These are phyloP conservation scores for Lactarius sanguifluus DNA, from an alignment of 768 basidiomycete species.

Conservation along the genomic window DNA sequence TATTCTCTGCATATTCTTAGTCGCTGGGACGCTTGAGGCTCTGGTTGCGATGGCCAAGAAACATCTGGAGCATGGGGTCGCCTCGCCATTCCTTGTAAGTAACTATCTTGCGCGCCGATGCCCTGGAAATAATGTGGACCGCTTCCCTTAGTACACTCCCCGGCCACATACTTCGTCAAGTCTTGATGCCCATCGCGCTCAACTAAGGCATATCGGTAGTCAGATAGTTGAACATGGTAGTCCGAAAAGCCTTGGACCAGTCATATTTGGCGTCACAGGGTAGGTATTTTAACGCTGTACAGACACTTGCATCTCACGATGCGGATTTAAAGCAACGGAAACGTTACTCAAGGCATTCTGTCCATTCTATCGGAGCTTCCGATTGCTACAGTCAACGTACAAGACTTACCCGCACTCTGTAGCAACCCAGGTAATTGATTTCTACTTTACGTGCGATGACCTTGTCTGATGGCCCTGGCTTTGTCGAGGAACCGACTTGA, in stretches of 20 bases:
- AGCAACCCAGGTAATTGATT: slow-evolving; percentile 46
- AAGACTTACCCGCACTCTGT: slow-evolving; percentile 59
- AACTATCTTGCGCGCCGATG: background rate
- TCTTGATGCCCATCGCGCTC: slow-evolving; percentile 51
- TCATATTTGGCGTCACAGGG: slow-evolving; percentile 84
- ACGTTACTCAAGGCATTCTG: slow-evolving; percentile 77
- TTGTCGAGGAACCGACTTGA: slow-evolving; percentile 51
- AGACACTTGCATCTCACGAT: slow-evolving; percentile 16
- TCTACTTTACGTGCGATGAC: background rate
- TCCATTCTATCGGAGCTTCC: slow-evolving; percentile 74
- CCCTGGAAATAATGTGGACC: background rate
- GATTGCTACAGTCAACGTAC: slow-evolving; percentile 52
- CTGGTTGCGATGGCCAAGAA: slow-evolving; percentile 75
- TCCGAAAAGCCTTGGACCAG: slow-evolving; percentile 66
- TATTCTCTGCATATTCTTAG: slow-evolving; percentile 40
- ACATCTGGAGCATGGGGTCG: slow-evolving; percentile 73
- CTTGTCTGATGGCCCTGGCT: slow-evolving; percentile 5
- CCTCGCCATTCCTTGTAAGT: slow-evolving; percentile 80
- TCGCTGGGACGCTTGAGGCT: slow-evolving; percentile 83
- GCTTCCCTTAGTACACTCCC: slow-evolving; percentile 60
- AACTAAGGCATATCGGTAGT: slow-evolving; percentile 57
- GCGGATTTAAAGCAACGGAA: slow-evolving; percentile 58
- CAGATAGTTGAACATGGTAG: slow-evolving; percentile 57
- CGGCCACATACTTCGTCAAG: slow-evolving; percentile 74
- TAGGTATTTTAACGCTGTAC: slow-evolving; percentile 36